Percentiles rank a stretch among this genome's conserved stretches.
These are phyloP conservation scores for Crataegus laevigata DNA, from an alignment of 306 rosid genomes.

Conservation along the genomic window DNA sequence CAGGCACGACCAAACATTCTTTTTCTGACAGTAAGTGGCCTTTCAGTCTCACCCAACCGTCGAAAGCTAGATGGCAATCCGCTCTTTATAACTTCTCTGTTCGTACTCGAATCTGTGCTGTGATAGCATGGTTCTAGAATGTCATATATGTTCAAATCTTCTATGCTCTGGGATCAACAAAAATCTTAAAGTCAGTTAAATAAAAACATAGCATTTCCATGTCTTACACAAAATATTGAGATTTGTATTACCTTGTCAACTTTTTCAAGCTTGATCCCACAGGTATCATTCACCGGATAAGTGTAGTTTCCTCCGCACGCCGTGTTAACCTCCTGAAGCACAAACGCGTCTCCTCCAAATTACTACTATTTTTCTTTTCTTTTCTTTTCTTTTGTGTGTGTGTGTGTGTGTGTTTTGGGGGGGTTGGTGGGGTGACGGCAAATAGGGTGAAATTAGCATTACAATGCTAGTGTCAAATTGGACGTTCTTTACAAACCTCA, in stretches of 20 bases:
- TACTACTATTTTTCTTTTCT: neutral
- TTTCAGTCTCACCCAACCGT: constrained; percentile 66
- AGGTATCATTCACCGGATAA: constrained; percentile 22
- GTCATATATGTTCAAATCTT: constrained; percentile 59
- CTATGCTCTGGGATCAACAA: constrained; percentile 41
- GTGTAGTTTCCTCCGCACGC: constrained; percentile 62
- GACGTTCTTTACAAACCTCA: constrained; percentile 40
- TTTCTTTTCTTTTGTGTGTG: too few species aligned
- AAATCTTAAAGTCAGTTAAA: constrained; percentile 11
- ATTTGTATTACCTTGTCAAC: constrained; percentile 54
- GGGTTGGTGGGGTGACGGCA: too few species aligned
- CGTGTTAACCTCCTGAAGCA: constrained; percentile 41
- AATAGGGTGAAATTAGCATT: neutral
- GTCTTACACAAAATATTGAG: neutral
- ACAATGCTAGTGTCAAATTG: constrained; percentile 2
- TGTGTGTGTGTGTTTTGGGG: too few species aligned
- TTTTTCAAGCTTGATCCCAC: constrained; percentile 41
- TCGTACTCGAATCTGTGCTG: constrained; percentile 19
- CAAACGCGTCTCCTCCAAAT: constrained; percentile 14
- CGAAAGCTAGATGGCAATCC: constrained; percentile 65
- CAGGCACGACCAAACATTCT: constrained; percentile 97
- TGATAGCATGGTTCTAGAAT: constrained; percentile 95
- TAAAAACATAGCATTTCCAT: constrained; percentile 4
- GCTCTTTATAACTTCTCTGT: constrained; percentile 23
- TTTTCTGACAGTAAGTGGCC: constrained; percentile 75